A percentile compares a stretch with the other conserved stretches of the same genome.
These are phyloP conservation scores for Abortiporus biennis DNA, from an alignment of 1,284 basidiomycete species.

Conservation along the genomic window DNA sequence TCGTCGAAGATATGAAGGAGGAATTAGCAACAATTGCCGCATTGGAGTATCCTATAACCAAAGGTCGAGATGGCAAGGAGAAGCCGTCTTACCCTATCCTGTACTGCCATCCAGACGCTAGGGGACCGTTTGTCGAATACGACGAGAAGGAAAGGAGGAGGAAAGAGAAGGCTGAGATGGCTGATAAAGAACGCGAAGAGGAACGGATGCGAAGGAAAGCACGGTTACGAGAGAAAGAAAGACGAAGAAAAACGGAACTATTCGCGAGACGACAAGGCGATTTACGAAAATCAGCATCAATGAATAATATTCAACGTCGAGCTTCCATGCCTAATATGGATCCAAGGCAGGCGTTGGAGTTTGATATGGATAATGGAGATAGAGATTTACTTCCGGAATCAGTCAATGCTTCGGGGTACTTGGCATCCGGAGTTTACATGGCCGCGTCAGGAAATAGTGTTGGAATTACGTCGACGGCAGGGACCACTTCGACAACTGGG, in stretches of 20 bases:
- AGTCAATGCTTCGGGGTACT: conserved; percentile 63
- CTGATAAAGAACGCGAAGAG: conserved; percentile 43
- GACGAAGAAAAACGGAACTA: conserved; percentile 36
- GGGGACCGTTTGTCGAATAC: conserved; percentile 68
- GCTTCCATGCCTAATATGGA: conserved; percentile 27
- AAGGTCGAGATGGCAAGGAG: conserved; percentile 42
- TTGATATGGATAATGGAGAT: conserved; percentile 41
- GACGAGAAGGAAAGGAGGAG: conserved; percentile 66
- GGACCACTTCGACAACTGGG: conserved; percentile 75
- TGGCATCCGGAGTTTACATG: conserved; percentile 61
- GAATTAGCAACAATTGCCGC: conserved; percentile 69
- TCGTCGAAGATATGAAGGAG: conserved; percentile 87
- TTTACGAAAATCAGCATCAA: conserved; percentile 70
- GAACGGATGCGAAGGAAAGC: conserved; percentile 33
- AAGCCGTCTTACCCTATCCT: conserved; percentile 64
- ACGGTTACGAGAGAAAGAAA: conserved; percentile 29
- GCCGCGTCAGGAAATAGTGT: conserved; percentile 96
- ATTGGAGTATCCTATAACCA: conserved; percentile 55
- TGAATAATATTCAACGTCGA: conserved; percentile 67
- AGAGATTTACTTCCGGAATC: conserved; percentile 37
- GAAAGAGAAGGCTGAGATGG: conserved; percentile 50
- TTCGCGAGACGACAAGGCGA: conserved; percentile 40
- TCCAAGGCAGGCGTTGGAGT: conserved; percentile 25
- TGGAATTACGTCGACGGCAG: conserved; percentile 83
- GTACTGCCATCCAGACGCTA: conserved; percentile 62